Evolutionary conservation across 129 eudicot genomes (phyloP).

Genomic region (Helianthus tuberosus): DNA sequence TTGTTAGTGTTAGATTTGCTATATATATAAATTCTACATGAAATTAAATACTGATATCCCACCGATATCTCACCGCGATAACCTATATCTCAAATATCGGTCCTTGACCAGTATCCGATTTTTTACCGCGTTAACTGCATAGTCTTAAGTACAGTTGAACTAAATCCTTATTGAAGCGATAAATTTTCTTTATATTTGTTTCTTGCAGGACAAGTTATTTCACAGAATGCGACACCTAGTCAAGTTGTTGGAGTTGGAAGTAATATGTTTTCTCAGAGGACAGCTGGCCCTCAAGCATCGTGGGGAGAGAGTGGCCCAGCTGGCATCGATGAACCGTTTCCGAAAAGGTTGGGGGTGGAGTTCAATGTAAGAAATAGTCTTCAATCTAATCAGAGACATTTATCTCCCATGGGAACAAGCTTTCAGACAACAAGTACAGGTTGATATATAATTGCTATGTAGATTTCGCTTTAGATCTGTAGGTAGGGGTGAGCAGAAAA

Average conservation of each 20-base stretch:
- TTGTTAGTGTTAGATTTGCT: no score
- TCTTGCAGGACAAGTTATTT: constrained; percentile 30
- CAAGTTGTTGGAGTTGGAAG: constrained; percentile 22
- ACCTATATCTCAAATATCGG: no score
- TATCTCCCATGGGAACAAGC: constrained; percentile 29
- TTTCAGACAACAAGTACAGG: constrained; percentile 40
- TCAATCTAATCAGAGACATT: constrained; percentile 31
- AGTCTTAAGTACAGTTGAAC: not conserved
- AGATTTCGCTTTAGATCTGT: not conserved
- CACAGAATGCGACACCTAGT: constrained; percentile 33
- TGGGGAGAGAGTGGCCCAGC: constrained; percentile 29
- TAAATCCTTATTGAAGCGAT: no score
- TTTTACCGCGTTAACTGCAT: no score
- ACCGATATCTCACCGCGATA: no score
- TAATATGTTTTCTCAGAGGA: constrained; percentile 34
- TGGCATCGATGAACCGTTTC: constrained; percentile 37
- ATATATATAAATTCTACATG: no score
- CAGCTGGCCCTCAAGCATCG: constrained; percentile 28
- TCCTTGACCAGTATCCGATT: no score
- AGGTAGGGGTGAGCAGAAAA: not conserved
- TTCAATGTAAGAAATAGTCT: constrained; percentile 21
- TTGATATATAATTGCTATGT: constrained; percentile 18
- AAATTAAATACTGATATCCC: no score
- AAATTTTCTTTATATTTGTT: not conserved
- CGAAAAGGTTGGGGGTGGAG: constrained; percentile 62